These are phyloP conservation scores for Pseudonectria buxi DNA, from an alignment of 2,329 filamentous ascomycete species.

Conservation along the genomic window DNA sequence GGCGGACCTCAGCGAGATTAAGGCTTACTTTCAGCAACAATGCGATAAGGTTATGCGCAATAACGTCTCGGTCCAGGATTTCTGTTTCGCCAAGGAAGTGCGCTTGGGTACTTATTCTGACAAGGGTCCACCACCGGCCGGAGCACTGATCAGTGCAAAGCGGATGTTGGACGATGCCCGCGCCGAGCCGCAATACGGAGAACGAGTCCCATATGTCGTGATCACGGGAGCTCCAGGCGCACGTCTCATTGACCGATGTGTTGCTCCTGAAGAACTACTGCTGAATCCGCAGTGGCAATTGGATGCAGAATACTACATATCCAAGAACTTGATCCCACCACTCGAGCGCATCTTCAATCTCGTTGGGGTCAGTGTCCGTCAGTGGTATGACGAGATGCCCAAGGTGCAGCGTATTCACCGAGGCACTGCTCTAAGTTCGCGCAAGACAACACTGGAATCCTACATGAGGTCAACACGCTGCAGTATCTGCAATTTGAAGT, in stretches of 20 bases:
- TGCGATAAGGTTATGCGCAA: slow-evolving; percentile 90
- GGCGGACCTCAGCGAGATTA: slow-evolving; percentile 80
- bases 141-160: slow-evolving; percentile 79
- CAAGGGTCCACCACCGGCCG: slow-evolving; percentile 71
- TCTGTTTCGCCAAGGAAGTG: slow-evolving; percentile 91
- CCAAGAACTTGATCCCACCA: slow-evolving; percentile 90
- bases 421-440: slow-evolving; percentile 24
- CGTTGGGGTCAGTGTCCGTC: slow-evolving; percentile 80
- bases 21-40: slow-evolving; percentile 81
- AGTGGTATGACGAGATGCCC: slow-evolving; percentile 96
- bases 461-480: slow-evolving; percentile 82
- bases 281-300: slow-evolving; percentile 70
- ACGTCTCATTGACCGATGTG: slow-evolving; percentile 79
- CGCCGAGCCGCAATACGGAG: slow-evolving; percentile 87
- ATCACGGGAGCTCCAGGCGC: slow-evolving; percentile 81
- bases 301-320: slow-evolving; percentile 95
- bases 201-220: slow-evolving; percentile 92
- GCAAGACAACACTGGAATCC: slow-evolving; percentile 77
- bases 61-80: slow-evolving; percentile 84
- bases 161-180: slow-evolving; percentile 82
- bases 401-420: slow-evolving; percentile 67
- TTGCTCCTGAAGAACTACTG: slow-evolving; percentile 77
- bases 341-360: slow-evolving; percentile 95
- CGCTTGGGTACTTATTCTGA: slow-evolving; percentile 78
- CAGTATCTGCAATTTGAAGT: slow-evolving; percentile 54